Conservation (phyloP, 2,329 filamentous ascomycete genomes). For the Dactylellina leptospora region DNA sequence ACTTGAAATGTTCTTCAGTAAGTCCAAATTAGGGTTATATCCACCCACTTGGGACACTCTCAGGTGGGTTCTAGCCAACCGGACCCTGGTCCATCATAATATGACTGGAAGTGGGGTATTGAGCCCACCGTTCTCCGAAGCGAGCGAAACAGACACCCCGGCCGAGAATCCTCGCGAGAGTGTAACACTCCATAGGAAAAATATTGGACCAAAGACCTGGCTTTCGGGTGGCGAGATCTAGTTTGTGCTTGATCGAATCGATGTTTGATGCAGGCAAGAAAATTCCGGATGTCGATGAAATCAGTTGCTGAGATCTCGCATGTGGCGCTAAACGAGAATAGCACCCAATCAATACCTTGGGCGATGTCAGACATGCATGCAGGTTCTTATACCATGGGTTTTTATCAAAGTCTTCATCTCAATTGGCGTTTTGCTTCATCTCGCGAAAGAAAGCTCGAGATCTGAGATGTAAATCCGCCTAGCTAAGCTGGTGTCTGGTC, state of each 20-base stretch:
- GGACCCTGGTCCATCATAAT: slow-evolving; percentile 20
- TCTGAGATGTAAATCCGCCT: background rate
- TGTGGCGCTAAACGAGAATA: too few species aligned
- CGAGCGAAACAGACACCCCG: slow-evolving; percentile 33
- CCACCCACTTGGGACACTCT: slow-evolving; percentile 16
- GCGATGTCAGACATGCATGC: slow-evolving; percentile 24
- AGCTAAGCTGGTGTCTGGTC: too few species aligned
- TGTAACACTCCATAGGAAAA: slow-evolving; percentile 2
- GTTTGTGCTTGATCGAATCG: slow-evolving; percentile 5
- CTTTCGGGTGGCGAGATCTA: slow-evolving; percentile 2
- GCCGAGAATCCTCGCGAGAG: slow-evolving; percentile 23
- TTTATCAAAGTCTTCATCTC: too few species aligned
- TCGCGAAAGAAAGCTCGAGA: background rate
- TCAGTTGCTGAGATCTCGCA: too few species aligned
- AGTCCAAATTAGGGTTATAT: background rate
- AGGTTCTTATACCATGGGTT: background rate
- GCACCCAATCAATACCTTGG: too few species aligned
- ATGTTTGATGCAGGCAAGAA: too few species aligned
- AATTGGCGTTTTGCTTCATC: too few species aligned
- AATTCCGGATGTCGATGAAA: too few species aligned
- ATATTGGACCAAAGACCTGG: slow-evolving; percentile 1
- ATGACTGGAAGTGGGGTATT: slow-evolving; percentile 29
- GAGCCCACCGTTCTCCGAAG: slow-evolving; percentile 16
- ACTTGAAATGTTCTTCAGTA: background rate
- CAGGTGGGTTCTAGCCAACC: slow-evolving; percentile 28